Evolutionary conservation across 345 rosid species (phyloP), one percentile per base, ranked within the genome.

Genomic region (Euphorbia lathyris): DNA sequence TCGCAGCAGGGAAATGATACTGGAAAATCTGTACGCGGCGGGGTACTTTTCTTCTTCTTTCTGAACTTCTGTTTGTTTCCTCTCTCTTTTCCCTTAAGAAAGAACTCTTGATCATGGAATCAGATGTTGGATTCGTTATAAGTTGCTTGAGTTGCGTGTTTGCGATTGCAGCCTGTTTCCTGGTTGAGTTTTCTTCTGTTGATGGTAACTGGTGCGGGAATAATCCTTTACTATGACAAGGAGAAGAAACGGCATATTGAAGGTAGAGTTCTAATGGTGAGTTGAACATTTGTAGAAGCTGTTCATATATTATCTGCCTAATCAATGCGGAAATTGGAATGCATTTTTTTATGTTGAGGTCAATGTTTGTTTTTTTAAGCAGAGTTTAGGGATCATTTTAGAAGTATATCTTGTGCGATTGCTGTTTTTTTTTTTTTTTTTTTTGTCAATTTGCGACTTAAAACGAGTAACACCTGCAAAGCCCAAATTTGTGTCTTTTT

Each of bases 261-360:
- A 95, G 98, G 99, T 89, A 95, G 79, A 85, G 69, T 82, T 84
- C 88, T 86, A 27, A 85, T 80, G 99, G 97, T 85, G 97, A 92
- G 93, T 95, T 81, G 45, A 32, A n/a, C 22, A 3, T 68, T 45
- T 25, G 22, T 8, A 16, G 26, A 6, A 58, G 3, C 11, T 32
- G 17, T 36, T 26, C 10, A 55, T 55, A 0, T 55, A 26, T 63
- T 14, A 58, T 29, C 38, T 27, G 26, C 20, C 53, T 43, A 23
- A 63, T 43, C 4, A 12, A 9, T 25, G 2, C 16, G 29, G 26
- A 32, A 36, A 62, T 6, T 36, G 8, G 9, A 3, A 58, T 7
- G 6, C 3, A 9, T 23, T 55, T n/a, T 13, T 10, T 2, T 23
- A 22, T 55, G 9, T 25, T 23, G 29, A 55, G 58, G 2, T 55